These are phyloP conservation scores for Boletus rex-veris DNA, from an alignment of 768 basidiomycete species.

Conservation along the genomic window DNA sequence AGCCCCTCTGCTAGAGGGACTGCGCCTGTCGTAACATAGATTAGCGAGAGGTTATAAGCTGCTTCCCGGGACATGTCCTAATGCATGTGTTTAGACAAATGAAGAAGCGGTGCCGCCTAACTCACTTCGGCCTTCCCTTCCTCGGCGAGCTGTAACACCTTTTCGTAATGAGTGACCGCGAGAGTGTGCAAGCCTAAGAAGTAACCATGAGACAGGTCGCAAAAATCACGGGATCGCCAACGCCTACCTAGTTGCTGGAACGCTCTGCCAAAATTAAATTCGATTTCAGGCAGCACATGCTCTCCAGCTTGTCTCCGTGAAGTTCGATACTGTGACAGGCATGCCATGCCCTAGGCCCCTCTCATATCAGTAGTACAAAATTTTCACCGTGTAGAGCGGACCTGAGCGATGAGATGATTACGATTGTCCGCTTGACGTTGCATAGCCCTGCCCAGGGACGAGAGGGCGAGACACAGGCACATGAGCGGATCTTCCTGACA, in stretches of 20 bases:
- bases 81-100: neutral
- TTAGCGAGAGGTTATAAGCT: slow-evolving; percentile 64
- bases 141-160: slow-evolving; percentile 63
- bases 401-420: slow-evolving; percentile 65
- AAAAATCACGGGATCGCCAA: neutral
- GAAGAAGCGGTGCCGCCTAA: neutral
- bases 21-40: slow-evolving; percentile 79
- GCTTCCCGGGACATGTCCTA: slow-evolving; percentile 11
- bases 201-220: neutral
- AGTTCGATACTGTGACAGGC: slow-evolving; percentile 77
- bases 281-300: slow-evolving; percentile 63
- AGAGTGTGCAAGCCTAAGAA: slow-evolving; percentile 69
- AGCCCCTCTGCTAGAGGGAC: slow-evolving; percentile 63
- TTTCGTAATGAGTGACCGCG: slow-evolving; percentile 82
- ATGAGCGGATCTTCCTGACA: slow-evolving; percentile 82
- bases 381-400: neutral
- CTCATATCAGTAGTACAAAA: neutral
- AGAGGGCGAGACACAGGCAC: slow-evolving; percentile 76
- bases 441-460: slow-evolving; percentile 87
- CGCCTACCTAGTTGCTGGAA: slow-evolving; percentile 46
- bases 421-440: slow-evolving; percentile 93
- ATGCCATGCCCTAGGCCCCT: slow-evolving; percentile 69
- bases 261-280: slow-evolving; percentile 88
- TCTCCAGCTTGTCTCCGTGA: slow-evolving; percentile 45
- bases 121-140: slow-evolving; percentile 11